Percentiles rank a stretch among this genome's conserved stretches.
Conservation (phyloP, 768 basidiomycete species). For the Auriscalpium vulgare region DNA sequence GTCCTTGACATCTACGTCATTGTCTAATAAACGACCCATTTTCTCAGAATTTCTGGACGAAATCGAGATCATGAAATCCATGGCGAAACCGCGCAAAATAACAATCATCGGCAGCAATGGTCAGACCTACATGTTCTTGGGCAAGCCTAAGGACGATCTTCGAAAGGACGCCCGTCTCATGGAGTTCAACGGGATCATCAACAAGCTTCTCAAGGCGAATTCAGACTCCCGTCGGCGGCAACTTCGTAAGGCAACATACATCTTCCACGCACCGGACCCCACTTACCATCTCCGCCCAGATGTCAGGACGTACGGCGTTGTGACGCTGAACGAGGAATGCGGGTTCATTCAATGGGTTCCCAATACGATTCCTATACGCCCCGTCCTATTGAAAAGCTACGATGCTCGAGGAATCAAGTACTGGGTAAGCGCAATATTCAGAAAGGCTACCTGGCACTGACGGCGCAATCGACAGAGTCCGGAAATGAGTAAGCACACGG, state of each 20-base stretch:
- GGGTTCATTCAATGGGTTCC: constrained; percentile 99
- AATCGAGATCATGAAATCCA: constrained; percentile 84
- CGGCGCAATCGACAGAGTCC: constrained; percentile 24
- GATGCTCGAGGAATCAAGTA: constrained; percentile 35
- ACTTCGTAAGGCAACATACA: constrained; percentile 52
- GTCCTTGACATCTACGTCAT: not conserved
- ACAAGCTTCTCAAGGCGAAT: constrained; percentile 88
- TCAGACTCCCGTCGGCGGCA: constrained; percentile 88
- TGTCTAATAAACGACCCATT: not conserved
- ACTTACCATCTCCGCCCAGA: constrained; percentile 36
- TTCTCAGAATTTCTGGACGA: constrained; percentile 68
- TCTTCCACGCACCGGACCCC: not conserved
- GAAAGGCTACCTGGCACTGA: not conserved
- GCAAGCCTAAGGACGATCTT: constrained; percentile 95
- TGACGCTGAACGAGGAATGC: constrained; percentile 94
- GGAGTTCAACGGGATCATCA: constrained; percentile 98
- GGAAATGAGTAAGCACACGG: constrained; percentile 20
- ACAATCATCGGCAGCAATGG: constrained; percentile 80
- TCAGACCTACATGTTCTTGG: constrained; percentile 80
- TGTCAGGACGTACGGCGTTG: constrained; percentile 97
- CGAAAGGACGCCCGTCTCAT: constrained; percentile 95
- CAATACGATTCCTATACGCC: constrained; percentile 78
- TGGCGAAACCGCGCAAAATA: constrained; percentile 88
- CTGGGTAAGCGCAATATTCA: constrained; percentile 36
- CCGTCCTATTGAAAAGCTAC: constrained; percentile 65